Evolutionary conservation across 148 eudicot genomes (phyloP), one percentile per base, ranked within the genome.

Genomic region (Polygonum maritimum): DNA sequence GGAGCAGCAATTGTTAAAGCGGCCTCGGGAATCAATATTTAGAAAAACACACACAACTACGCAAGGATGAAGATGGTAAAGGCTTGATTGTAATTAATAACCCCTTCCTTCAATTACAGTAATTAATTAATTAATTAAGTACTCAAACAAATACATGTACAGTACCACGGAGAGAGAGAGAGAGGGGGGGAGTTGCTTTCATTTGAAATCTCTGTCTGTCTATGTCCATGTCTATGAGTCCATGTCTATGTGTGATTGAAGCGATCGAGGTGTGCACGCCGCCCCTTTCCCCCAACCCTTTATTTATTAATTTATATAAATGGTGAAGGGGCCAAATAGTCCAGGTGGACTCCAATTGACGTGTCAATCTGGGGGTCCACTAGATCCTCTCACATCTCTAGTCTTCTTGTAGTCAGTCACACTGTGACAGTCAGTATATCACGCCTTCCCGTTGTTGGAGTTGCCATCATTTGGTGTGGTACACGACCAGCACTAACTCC

Each of bases 191-290:
- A 21, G 67, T 84, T 76, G 83, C 77, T 81, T 81, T 48, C 40
- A 73, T 84, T 84, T 84, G 67, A 84, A 84, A 81, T 84, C 79
- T 79, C 69, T 79, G 76, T 74, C 73, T 26, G 31, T 26, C 31
- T 26, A 26, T 26, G 31, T 26, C 31, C 31, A 26, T 26, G 31
- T 26, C 31, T 26, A 26, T 1, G 31, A 26, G 31, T 26, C n/a
- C n/a, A n/a, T n/a, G n/a, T n/a, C n/a, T n/a, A n/a, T n/a, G n/a
- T n/a, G n/a, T 78, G 36, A 33, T 76, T 84, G 76, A 58, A 33
- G 19, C 51, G 36, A 74, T 70, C 84, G 80, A 84, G 84, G 80
- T 79, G 31, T 81, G 86, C 86, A 84, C 86, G 86, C 86, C 71
- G 71, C 71, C 71, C 71, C 12, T 35, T 41, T 63, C 70, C 70